Evolutionary conservation across 345 rosid species (phyloP).

Genomic region (Aquilaria sinensis): DNA sequence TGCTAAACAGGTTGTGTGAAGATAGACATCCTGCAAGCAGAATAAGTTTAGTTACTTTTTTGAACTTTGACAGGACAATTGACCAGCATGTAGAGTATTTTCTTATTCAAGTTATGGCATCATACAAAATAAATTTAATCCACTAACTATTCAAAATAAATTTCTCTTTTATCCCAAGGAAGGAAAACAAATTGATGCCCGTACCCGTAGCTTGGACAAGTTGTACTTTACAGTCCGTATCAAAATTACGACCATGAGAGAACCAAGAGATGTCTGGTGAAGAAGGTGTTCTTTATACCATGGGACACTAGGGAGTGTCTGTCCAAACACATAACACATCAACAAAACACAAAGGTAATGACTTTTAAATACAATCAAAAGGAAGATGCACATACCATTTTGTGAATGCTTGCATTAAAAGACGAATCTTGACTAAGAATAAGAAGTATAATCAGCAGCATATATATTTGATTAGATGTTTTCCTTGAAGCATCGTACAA

Average conservation of each 20-base stretch:
- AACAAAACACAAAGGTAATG: conserved; percentile 11
- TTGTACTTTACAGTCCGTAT: conserved; percentile 96
- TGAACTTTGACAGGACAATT: neutral
- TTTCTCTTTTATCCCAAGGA: neutral
- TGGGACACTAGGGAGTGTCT: conserved; percentile 83
- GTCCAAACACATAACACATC: conserved; percentile 15
- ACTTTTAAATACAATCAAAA: conserved; percentile 1
- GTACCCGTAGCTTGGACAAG: conserved; percentile 95
- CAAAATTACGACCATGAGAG: conserved; percentile 79
- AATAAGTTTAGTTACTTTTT: neutral
- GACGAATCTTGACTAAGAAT: conserved; percentile 98
- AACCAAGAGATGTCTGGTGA: conserved; percentile 94
- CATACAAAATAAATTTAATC: neutral
- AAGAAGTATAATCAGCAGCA: conserved; percentile 93
- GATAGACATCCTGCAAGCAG: conserved; percentile 81
- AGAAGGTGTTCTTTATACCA: conserved; percentile 98
- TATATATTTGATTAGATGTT: conserved; percentile 94
- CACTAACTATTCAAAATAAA: neutral
- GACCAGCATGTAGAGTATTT: neutral
- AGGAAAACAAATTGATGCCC: conserved; percentile 13
- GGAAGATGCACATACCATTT: conserved; percentile 50
- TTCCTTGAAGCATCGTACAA: conserved; percentile 77
- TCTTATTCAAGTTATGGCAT: too few relatives aligned
- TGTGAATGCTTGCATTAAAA: conserved; percentile 89
- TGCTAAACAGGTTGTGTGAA: conserved; percentile 95